Conservation (phyloP, 768 basidiomycete species). For the Lactarius trivialis region DNA sequence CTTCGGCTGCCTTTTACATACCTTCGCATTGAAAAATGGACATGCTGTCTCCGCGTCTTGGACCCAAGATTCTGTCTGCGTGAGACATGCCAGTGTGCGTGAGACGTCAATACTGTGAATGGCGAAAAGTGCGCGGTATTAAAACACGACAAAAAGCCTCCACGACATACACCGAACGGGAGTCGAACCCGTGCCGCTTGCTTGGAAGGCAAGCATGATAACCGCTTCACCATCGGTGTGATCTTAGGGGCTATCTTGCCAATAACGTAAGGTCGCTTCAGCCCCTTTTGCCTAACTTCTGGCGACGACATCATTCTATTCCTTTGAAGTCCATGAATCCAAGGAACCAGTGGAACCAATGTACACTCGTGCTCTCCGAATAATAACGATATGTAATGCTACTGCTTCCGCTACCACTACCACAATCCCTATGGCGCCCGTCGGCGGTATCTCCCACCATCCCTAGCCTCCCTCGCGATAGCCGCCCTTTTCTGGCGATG, state of each 20-base stretch:
- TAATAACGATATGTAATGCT: background rate
- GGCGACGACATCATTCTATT: no score
- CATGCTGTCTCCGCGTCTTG: background rate
- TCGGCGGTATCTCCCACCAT: conserved; percentile 6
- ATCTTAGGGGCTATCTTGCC: background rate
- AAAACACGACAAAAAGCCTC: background rate
- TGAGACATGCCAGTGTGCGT: no score
- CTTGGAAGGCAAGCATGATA: conserved; percentile 35
- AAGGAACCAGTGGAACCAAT: no score
- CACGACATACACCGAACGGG: conserved; percentile 24
- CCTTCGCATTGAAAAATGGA: background rate
- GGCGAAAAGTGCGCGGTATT: background rate
- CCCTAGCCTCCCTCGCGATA: conserved; percentile 51
- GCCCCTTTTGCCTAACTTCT: no score
- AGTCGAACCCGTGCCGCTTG: conserved; percentile 32
- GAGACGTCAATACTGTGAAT: background rate
- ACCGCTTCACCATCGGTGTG: conserved; percentile 29
- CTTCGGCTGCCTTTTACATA: no score
- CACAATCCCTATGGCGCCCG: background rate
- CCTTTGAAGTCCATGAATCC: no score
- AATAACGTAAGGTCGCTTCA: background rate
- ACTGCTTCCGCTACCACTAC: background rate
- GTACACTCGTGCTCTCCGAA: background rate
- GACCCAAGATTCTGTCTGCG: background rate
- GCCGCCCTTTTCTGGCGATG: conserved; percentile 54